Evolutionary conservation across 176 grass and related monocot genomes (phyloP).

Genomic region (Cenchrus americanus): DNA sequence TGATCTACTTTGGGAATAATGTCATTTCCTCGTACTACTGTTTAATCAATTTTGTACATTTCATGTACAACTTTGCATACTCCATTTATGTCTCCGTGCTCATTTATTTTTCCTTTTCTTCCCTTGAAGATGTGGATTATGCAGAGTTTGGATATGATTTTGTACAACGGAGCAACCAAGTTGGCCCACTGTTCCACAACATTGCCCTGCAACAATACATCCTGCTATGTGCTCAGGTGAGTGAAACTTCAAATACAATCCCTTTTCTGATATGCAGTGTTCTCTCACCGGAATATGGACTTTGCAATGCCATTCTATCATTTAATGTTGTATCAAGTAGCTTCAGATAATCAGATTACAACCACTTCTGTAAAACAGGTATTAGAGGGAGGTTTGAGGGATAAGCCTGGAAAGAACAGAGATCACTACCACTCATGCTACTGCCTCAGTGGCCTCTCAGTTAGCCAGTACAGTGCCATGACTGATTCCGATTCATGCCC

Average conservation of each 20-base stretch:
- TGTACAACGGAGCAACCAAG: constrained; percentile 55
- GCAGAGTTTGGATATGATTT: constrained; percentile 72
- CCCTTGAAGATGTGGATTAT: constrained; percentile 56
- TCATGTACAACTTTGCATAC: constrained; percentile 8
- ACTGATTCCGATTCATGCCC: constrained; percentile 53
- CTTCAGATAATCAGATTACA: not conserved
- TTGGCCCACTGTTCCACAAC: constrained; percentile 76
- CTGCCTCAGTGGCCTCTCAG: constrained; percentile 86
- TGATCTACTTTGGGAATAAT: not conserved
- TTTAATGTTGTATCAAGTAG: not conserved
- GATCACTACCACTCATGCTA: constrained; percentile 94
- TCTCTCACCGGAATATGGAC: not conserved
- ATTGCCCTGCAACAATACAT: constrained; percentile 94
- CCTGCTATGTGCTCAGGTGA: constrained; percentile 87
- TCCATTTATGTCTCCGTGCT: constrained; percentile 1
- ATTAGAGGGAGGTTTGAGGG: constrained; percentile 85
- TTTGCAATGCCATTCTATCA: not conserved
- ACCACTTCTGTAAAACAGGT: constrained; percentile 48
- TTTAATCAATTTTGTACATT: not conserved
- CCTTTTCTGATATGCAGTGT: not conserved
- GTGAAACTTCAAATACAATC: constrained; percentile 11
- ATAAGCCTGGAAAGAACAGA: constrained; percentile 89
- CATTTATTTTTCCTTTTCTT: constrained; percentile 17
- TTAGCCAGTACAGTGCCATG: constrained; percentile 71
- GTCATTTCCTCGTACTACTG: not conserved